Conservation (phyloP, 225 moss, liverwort and hornwort species). For the Polytrichum commune region DNA sequence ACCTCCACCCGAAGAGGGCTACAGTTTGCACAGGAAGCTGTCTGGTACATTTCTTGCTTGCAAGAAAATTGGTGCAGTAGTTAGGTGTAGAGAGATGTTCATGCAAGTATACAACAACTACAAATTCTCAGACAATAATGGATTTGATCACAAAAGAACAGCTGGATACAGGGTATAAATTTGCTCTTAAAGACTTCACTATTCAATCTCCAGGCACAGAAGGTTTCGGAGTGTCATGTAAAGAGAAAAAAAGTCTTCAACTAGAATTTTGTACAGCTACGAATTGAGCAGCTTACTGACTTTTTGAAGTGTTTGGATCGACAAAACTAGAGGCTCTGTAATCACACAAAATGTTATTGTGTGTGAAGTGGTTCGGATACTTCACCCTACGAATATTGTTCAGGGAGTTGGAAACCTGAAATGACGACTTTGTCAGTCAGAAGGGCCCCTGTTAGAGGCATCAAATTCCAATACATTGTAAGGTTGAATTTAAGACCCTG, state of each 20-base stretch:
- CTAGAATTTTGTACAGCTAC: too few species aligned
- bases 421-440: conserved; percentile 72
- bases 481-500: conserved; percentile 84
- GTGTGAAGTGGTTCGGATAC: too few species aligned
- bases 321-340: too few species aligned
- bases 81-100: conserved; percentile 84
- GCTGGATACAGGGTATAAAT: conserved; percentile 1
- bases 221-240: too few species aligned
- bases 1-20: conserved; percentile 91
- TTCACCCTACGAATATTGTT: conserved; percentile 27
- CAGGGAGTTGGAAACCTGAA: conserved; percentile 77
- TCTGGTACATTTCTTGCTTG: conserved; percentile 96
- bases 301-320: too few species aligned
- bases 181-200: too few species aligned
- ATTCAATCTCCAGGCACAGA: too few species aligned
- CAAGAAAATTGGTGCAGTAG: conserved; percentile 77
- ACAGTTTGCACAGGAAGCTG: conserved; percentile 90
- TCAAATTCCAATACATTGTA: conserved; percentile 96
- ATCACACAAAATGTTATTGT: too few species aligned
- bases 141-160: background rate
- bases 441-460: conserved; percentile 86
- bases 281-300: too few species aligned
- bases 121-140: conserved; percentile 27
- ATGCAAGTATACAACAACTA: conserved; percentile 44
- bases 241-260: too few species aligned